Percentiles rank a stretch among this genome's conserved stretches.
phyloP scores from a whole-genome alignment of 805 yeast species.

The Candida chilensis region DNA sequence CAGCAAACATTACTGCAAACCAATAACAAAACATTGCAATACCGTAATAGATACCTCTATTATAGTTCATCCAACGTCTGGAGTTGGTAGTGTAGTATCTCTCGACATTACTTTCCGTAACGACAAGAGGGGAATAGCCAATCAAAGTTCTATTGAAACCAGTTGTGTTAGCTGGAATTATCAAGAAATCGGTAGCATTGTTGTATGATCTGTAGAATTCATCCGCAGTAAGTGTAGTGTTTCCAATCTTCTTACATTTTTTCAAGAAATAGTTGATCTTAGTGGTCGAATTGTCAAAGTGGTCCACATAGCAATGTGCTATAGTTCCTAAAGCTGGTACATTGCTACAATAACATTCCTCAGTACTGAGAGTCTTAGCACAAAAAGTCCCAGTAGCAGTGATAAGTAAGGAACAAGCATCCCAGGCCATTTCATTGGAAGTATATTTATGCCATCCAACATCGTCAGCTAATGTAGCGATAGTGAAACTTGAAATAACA shows the following conservation, averaged over 20 bases:
- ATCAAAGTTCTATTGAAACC: slow-evolving; percentile 14
- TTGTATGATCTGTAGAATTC: slow-evolving; percentile 16
- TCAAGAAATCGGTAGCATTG: slow-evolving; percentile 23
- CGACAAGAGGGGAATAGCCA: slow-evolving; percentile 17
- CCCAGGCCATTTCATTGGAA: slow-evolving; percentile 1
- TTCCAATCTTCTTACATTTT: slow-evolving; percentile 4
- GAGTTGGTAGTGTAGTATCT: neutral
- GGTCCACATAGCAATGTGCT: neutral
- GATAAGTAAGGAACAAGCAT: neutral
- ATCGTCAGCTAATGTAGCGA: too few species aligned
- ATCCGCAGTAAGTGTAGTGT: slow-evolving; percentile 13
- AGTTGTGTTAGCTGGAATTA: slow-evolving; percentile 10
- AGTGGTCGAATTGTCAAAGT: neutral
- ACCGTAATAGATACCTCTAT: slow-evolving; percentile 11
- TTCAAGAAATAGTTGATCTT: slow-evolving; percentile 5
- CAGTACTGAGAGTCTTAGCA: neutral
- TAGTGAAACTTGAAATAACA: too few species aligned
- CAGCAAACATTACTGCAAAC: slow-evolving; percentile 12
- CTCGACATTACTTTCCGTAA: slow-evolving; percentile 6
- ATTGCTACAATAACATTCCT: neutral
- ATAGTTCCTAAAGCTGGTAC: neutral
- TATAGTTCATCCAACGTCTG: slow-evolving; percentile 2
- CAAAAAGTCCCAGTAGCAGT: neutral
- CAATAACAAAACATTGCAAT: slow-evolving; percentile 14
- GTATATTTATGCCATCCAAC: slow-evolving; percentile 1